Conservation (phyloP, 805 yeast genomes). For the Metschnikowia drakensbergensis region DNA sequence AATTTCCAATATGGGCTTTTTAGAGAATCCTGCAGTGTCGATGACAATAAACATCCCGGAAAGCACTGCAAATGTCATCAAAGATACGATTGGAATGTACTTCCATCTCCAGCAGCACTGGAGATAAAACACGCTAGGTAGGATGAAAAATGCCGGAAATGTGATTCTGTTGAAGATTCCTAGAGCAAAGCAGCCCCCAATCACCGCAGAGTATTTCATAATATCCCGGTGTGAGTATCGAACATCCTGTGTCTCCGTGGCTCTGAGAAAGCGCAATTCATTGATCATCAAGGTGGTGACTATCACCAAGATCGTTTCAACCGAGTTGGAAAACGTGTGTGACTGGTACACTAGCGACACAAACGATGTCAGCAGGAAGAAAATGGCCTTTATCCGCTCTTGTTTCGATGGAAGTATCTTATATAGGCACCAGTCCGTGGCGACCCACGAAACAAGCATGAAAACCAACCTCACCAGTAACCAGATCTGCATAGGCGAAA, state of each 20-base stretch:
- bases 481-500: slow-evolving; percentile 50
- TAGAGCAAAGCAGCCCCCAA: slow-evolving; percentile 41
- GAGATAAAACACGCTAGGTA: slow-evolving; percentile 54
- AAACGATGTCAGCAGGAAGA: slow-evolving; percentile 56
- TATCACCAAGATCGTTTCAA: slow-evolving; percentile 63
- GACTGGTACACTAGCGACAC: slow-evolving; percentile 76
- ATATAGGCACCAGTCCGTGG: slow-evolving; percentile 42
- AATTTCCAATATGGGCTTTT: slow-evolving; percentile 6
- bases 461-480: slow-evolving; percentile 50
- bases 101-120: slow-evolving; percentile 39
- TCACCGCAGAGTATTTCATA: slow-evolving; percentile 37
- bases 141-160: slow-evolving; percentile 65
- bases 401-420: slow-evolving; percentile 46
- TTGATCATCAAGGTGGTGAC: slow-evolving; percentile 49
- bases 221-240: slow-evolving; percentile 12
- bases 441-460: slow-evolving; percentile 36
- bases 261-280: slow-evolving; percentile 28
- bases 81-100: slow-evolving; percentile 25
- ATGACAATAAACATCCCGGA: slow-evolving; percentile 37
- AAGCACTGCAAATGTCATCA: slow-evolving; percentile 31
- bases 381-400: slow-evolving; percentile 46
- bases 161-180: slow-evolving; percentile 87
- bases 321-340: slow-evolving; percentile 84
- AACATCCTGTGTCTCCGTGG: slow-evolving; percentile 9
- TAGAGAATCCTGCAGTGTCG: slow-evolving; percentile 51